Percentiles rank a stretch among this genome's conserved stretches.
Conservation (phyloP, 805 yeast species). For the Cyberlindnera maclurae region DNA sequence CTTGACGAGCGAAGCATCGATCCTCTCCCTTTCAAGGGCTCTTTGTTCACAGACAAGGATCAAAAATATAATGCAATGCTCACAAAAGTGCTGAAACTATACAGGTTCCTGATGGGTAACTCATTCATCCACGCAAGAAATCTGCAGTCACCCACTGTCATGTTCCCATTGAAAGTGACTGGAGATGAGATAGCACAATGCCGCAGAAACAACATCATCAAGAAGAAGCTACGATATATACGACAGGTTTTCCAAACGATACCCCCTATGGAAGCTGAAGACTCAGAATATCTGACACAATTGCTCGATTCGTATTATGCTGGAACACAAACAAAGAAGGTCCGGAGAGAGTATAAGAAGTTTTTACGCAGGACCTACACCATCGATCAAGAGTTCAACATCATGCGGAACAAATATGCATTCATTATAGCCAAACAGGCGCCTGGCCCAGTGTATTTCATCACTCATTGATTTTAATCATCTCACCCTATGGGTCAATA, state of each 20-base stretch:
- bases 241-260: slow-evolving; percentile 8
- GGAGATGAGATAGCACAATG: slow-evolving; percentile 19
- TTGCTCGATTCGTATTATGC: slow-evolving; percentile 10
- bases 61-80: slow-evolving; percentile 12
- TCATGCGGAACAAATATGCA: slow-evolving; percentile 17
- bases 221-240: slow-evolving; percentile 17
- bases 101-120: slow-evolving; percentile 10
- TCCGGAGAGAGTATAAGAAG: slow-evolving; percentile 19
- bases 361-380: slow-evolving; percentile 18
- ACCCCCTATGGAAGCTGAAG: slow-evolving; percentile 19
- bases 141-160: slow-evolving; percentile 11
- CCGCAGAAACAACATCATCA: slow-evolving; percentile 16
- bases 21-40: neutral
- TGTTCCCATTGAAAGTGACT: slow-evolving; percentile 13
- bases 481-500: neutral
- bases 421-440: slow-evolving; percentile 7
- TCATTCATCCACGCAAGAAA: slow-evolving; percentile 14
- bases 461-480: neutral
- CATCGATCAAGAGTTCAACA: slow-evolving; percentile 12
- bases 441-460: slow-evolving; percentile 5
- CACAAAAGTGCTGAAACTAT: slow-evolving; percentile 15
- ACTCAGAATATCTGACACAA: slow-evolving; percentile 11
- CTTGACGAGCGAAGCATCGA: neutral
- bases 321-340: neutral
- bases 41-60: slow-evolving; percentile 4